Percentiles rank a stretch among this genome's conserved stretches.
Conservation (phyloP, 441 rosid genomes). For the Erysimum pusillum region DNA sequence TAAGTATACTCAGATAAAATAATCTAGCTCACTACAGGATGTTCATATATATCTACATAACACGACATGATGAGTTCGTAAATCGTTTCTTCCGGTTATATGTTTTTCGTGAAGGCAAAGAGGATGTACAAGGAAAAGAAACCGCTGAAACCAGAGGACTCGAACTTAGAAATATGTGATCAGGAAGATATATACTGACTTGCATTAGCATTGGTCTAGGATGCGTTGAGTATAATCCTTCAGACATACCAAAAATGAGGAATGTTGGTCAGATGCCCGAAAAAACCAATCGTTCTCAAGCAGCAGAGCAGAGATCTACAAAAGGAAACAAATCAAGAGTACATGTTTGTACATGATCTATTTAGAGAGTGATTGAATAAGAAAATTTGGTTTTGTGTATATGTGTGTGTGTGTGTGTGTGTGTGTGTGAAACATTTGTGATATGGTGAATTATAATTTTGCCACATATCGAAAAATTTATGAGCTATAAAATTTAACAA, state of each 20-base stretch:
- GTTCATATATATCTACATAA: neutral
- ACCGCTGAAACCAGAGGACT: slow-evolving; percentile 7
- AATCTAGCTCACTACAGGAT: too few species aligned
- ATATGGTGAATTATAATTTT: too few species aligned
- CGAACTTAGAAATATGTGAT: neutral
- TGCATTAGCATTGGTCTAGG: neutral
- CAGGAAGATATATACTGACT: neutral
- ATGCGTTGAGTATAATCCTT: neutral
- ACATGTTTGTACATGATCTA: neutral
- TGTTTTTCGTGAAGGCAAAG: neutral
- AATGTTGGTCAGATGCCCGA: neutral
- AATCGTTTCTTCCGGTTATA: neutral
- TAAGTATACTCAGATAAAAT: slow-evolving; percentile 8
- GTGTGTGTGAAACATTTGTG: neutral
- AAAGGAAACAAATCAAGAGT: neutral
- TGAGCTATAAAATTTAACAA: neutral
- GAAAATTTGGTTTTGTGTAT: neutral
- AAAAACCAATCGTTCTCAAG: neutral
- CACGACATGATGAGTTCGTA: neutral
- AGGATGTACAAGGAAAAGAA: neutral
- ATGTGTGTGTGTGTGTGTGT: neutral
- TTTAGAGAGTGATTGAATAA: neutral
- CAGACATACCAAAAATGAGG: neutral
- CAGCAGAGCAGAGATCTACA: neutral
- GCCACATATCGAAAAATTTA: too few species aligned